These are phyloP conservation scores for Psilocybe cubensis DNA, from an alignment of 768 basidiomycete genomes.

Conservation along the genomic window DNA sequence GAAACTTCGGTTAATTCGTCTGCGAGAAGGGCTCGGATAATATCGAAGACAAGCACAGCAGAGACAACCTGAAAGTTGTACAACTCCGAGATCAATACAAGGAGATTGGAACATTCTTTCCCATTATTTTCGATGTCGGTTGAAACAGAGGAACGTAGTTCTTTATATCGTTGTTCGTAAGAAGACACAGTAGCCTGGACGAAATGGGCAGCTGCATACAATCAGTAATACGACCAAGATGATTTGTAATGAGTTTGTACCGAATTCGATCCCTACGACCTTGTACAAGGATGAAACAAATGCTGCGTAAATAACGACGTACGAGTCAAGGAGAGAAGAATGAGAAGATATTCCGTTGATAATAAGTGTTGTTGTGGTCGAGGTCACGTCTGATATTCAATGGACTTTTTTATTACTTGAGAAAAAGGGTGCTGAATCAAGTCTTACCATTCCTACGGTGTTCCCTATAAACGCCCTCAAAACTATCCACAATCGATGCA, in stretches of 20 bases:
- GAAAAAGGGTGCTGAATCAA: constrained; percentile 10
- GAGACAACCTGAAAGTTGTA: constrained; percentile 97
- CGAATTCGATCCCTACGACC: constrained; percentile 86
- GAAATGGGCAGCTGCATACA: constrained; percentile 72
- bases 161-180: constrained; percentile 63
- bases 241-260: constrained; percentile 44
- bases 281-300: constrained; percentile 83
- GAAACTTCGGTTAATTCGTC: constrained; percentile 72
- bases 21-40: constrained; percentile 77
- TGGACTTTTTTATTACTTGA: neutral
- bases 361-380: constrained; percentile 74
- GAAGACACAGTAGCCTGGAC: constrained; percentile 70
- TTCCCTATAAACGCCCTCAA: constrained; percentile 79
- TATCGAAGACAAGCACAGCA: constrained; percentile 86
- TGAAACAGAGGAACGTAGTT: constrained; percentile 25
- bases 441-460: constrained; percentile 80
- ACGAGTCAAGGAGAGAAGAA: constrained; percentile 83
- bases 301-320: constrained; percentile 86
- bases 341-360: constrained; percentile 81
- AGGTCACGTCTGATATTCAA: constrained; percentile 70
- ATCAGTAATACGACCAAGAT: neutral
- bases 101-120: constrained; percentile 89
- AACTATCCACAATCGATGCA: constrained; percentile 65
- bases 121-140: constrained; percentile 45
- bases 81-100: constrained; percentile 86